Conservation (phyloP, 75 land plant genomes). For the Azolla pinnata region DNA sequence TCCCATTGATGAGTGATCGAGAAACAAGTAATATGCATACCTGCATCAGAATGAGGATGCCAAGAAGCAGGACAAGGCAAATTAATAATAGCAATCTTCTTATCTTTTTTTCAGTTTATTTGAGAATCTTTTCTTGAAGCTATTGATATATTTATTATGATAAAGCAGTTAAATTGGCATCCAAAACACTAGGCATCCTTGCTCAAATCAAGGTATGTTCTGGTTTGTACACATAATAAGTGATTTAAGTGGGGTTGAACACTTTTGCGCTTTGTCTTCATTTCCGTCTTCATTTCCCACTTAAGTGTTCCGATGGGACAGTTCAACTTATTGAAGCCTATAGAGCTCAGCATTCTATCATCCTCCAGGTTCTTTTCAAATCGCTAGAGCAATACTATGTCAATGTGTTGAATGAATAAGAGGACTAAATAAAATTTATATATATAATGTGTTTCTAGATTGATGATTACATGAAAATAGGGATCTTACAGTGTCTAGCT, state of each 20-base stretch:
- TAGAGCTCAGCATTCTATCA: constrained; percentile 39
- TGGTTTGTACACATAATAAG: background rate
- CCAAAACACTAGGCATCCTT: constrained; percentile 25
- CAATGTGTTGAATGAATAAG: too few relatives aligned
- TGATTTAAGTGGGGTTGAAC: background rate
- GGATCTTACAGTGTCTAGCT: too few relatives aligned
- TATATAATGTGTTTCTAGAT: too few relatives aligned
- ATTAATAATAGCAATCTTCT: too few relatives aligned
- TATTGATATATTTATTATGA: constrained; percentile 36
- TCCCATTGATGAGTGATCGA: too few relatives aligned
- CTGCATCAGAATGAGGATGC: too few relatives aligned
- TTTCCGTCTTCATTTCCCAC: constrained; percentile 22
- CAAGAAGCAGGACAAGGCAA: too few relatives aligned
- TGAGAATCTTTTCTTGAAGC: constrained; percentile 33
- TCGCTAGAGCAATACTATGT: too few relatives aligned
- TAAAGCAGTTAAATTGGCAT: constrained; percentile 27
- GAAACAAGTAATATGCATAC: too few relatives aligned
- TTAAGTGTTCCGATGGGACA: constrained; percentile 28
- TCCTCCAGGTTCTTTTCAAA: constrained; percentile 24
- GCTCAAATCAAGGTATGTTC: constrained; percentile 29
- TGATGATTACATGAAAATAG: too few relatives aligned
- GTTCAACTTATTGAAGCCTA: constrained; percentile 40
- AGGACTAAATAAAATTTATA: too few relatives aligned
- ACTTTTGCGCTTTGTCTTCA: background rate
- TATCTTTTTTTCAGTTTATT: too few relatives aligned